A percentile compares a stretch with the other conserved stretches of the same genome.
Conservation (phyloP, 2,329 filamentous ascomycete genomes). For the Xylariaceae sp. region DNA sequence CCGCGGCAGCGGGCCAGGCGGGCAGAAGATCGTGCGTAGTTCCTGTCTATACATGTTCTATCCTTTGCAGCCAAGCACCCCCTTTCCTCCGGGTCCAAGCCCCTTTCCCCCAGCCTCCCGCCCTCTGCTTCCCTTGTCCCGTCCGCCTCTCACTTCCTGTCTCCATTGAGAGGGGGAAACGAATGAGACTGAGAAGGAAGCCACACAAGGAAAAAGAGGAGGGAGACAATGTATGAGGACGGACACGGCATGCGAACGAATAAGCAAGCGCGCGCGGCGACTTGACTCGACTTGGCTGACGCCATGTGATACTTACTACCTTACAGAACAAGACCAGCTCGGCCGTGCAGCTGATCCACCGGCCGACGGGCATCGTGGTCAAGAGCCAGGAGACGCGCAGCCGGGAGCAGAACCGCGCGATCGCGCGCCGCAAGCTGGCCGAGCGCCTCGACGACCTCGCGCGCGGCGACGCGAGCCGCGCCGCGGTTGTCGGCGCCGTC, state of each 20-base stretch:
- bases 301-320: no score
- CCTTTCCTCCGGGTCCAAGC: not conserved
- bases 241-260: no score
- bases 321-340: constrained; percentile 87
- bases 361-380: constrained; percentile 83
- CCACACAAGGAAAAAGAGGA: no score
- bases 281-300: no score
- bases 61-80: no score
- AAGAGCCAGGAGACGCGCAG: constrained; percentile 92
- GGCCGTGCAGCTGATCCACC: constrained; percentile 85
- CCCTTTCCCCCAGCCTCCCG: not conserved
- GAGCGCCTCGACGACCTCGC: constrained; percentile 64
- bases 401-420: constrained; percentile 76
- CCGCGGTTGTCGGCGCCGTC: constrained; percentile 53
- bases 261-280: no score
- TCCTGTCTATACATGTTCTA: not conserved
- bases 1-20: constrained; percentile 85
- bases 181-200: no score
- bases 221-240: no score
- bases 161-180: no score
- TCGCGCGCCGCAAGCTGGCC: constrained; percentile 70
- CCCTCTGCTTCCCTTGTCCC: not conserved
- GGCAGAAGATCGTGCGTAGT: constrained; percentile 77
- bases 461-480: constrained; percentile 63
- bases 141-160: not conserved